Evolutionary conservation across 116 monocot genomes (phyloP), one percentile per base, ranked within the genome.

Genomic region (Zostera marina): DNA sequence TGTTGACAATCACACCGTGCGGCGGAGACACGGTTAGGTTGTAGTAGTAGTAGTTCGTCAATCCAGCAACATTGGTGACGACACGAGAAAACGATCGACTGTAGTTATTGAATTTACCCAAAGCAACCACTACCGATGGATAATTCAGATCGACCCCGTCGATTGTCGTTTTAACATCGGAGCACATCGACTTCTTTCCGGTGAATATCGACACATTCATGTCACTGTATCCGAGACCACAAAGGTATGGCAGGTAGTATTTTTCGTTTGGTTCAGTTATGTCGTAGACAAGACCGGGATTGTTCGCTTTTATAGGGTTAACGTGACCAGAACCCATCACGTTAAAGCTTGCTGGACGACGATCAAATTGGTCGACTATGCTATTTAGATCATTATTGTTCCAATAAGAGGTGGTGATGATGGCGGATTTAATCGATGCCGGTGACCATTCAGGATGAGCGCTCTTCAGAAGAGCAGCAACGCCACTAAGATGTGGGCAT

Each of bases 281-380:
- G 17, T 68, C 68, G 21, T 68, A 60, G n/a, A 68, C 60, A 11
- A 60, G 43, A 4, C 52, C 60, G 0, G 68, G 53, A 39, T 68
- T 53, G 10, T 15, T 20, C 5, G 60, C 68, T 19, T 42, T 61
- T 4, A 24, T 9, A 4, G 60, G 44, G 53, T 61, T 53, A 0
- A 60, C 68, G 0, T 68, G 53, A 16, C 60, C 68, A 14, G 68
- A 52, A 5, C 68, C 68, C 52, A 68, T 60, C 42, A 23, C 59
- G 15, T 43, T 60, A 44, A 52, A 44, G 52, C 11, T 13, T 13
- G 68, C 53, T 1, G 53, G 40, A 14, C 6, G 4, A 9, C 21
- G 59, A 0, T 42, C 9, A n/a, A 11, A 14, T 9, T 53, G 22
- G 51, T 68, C 68, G 0, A 13, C 2, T 49, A 68, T 61, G 0